Evolutionary conservation across 1,284 basidiomycete species (phyloP).

Genomic region (Tremellales sp.): DNA sequence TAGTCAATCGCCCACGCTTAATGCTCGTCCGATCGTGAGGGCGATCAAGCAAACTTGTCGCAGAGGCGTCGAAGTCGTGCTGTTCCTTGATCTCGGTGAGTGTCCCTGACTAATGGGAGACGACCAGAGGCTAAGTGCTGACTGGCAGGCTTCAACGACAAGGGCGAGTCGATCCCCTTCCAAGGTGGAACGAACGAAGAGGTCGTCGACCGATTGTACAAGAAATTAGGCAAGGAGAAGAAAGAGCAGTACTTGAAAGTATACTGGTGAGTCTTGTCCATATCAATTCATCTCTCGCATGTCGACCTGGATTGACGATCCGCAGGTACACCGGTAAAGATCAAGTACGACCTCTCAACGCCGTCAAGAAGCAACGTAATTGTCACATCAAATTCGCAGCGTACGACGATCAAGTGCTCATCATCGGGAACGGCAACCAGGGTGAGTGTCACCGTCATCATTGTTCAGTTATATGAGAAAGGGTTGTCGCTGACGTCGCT

Average conservation of each 20-base stretch:
- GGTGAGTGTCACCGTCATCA: slow-evolving; percentile 14
- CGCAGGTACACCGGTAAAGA: slow-evolving; percentile 61
- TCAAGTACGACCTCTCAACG: slow-evolving; percentile 66
- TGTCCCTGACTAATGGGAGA: slow-evolving; percentile 1
- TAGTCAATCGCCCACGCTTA: slow-evolving; percentile 69
- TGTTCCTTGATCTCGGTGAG: slow-evolving; percentile 61
- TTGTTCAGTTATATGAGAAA: background rate
- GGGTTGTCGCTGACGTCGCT: background rate
- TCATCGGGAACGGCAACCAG: slow-evolving; percentile 56
- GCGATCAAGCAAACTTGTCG: slow-evolving; percentile 64
- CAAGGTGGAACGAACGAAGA: slow-evolving; percentile 78
- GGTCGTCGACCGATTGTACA: slow-evolving; percentile 65
- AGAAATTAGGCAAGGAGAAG: slow-evolving; percentile 51
- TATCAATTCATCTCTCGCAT: background rate
- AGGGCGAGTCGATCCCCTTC: slow-evolving; percentile 61
- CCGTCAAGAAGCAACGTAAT: slow-evolving; percentile 67
- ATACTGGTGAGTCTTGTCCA: slow-evolving; percentile 55
- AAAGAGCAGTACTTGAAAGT: slow-evolving; percentile 60
- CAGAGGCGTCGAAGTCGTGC: slow-evolving; percentile 62
- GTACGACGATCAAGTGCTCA: slow-evolving; percentile 66
- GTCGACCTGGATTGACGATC: slow-evolving; percentile 14
- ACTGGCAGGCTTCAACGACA: slow-evolving; percentile 59
- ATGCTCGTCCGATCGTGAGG: slow-evolving; percentile 64
- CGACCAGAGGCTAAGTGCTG: background rate
- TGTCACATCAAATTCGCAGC: slow-evolving; percentile 74